Evolutionary conservation across 2,329 filamentous ascomycete genomes (phyloP), one percentile per base, ranked within the genome.

Genomic region (Cladophialophora exuberans): DNA sequence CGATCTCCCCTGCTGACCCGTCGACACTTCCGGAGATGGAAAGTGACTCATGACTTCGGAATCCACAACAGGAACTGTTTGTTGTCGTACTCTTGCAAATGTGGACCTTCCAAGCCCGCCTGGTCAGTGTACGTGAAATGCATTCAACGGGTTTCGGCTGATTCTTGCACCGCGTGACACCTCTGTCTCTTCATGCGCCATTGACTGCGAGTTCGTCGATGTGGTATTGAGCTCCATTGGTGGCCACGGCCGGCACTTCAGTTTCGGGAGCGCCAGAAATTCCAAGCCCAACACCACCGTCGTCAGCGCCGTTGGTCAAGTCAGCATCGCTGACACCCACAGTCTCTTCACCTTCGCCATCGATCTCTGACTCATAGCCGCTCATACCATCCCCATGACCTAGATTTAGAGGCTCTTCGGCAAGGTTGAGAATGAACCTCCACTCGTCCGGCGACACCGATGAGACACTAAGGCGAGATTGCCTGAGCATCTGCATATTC

Each of bases 401-500:
- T 13, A 65, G 46, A 25, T 51, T 62, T 4, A 33, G 31, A 11
- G 68, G 64, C 47, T 72, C 70, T 35, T 69, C 70, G 5, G 67
- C 73, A 44, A 78, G 62, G 9, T 67, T 65, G 62, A 78, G 69
- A 50, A 81, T 78, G 59, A 76, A 79, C 3, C 71, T 65, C 77
- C 77, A 81, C 61, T 80, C 72, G 9, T 68, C 65, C 9, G 71
- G 67, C 2, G 69, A 70, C n/a, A 81, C 77, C 2, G 71, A 66
- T 3, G 74, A 76, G 22, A 97, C 92, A 68, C 91, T 96, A 49
- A 97, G 72, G 33, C 93, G 81, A n/a, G 83, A 81, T 73, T 91
- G 85, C 66, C 86, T 93, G 58, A 97, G 77, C 73, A 94, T 81
- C 73, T 96, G 89, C 84, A 97, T 90, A 45, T 83, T 80, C 65